Percentiles rank a stretch among this genome's conserved stretches.
Evolutionary conservation across 352 stramenopile species (phyloP).

Genomic region (Phytophthora pseudosyringae): DNA sequence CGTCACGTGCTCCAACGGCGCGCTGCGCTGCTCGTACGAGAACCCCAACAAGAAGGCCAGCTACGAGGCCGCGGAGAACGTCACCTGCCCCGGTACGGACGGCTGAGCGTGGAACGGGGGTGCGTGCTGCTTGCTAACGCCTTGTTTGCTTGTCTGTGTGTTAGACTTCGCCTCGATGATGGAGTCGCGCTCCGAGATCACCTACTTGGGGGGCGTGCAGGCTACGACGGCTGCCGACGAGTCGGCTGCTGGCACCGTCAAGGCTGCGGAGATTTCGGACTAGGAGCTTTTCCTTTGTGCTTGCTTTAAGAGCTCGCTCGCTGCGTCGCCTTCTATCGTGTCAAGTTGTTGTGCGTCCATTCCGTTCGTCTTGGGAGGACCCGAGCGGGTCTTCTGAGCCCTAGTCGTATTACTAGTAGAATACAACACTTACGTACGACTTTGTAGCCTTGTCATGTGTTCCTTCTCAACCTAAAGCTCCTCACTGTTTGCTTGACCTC

Average conservation of each 20-base stretch:
- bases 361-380: slow-evolving; percentile 20
- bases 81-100: slow-evolving; percentile 61
- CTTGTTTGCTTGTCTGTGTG: neutral
- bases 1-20: slow-evolving; percentile 65
- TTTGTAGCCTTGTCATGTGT: too few species aligned
- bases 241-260: slow-evolving; percentile 37
- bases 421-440: neutral
- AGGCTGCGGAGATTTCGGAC: slow-evolving; percentile 25
- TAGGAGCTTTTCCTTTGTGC: slow-evolving; percentile 13
- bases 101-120: slow-evolving; percentile 4
- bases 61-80: slow-evolving; percentile 40
- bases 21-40: slow-evolving; percentile 60
- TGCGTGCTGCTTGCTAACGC: neutral
- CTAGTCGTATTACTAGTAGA: slow-evolving; percentile 13
- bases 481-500: too few species aligned
- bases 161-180: slow-evolving; percentile 67
- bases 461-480: too few species aligned
- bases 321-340: slow-evolving; percentile 19
- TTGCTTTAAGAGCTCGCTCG: slow-evolving; percentile 13
- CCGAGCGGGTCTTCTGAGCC: slow-evolving; percentile 15
- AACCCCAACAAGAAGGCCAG: slow-evolving; percentile 62
- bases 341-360: slow-evolving; percentile 31
- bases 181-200: slow-evolving; percentile 62
- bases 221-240: slow-evolving; percentile 11
- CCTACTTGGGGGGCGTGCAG: slow-evolving; percentile 53